Base-by-base conservation (phyloP, 805 yeast species). In the Candida maris region DNA sequence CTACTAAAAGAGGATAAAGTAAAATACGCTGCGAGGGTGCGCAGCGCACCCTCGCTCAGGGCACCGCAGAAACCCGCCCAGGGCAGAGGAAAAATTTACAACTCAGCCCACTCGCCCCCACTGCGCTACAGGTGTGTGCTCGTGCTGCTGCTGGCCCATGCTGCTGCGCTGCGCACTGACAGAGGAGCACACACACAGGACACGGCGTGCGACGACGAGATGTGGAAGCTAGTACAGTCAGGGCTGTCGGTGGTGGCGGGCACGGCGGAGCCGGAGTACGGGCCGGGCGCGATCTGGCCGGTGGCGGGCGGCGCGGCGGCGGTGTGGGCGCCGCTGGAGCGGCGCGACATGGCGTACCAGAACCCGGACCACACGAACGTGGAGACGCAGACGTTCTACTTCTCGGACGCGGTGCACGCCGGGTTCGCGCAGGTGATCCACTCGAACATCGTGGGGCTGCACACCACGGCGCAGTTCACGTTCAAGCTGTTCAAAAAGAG, bases 351-450 rank as follows among this genome's bases (percentile, higher is more conserved):
- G 54, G 59, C 68, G 36, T 93, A 95, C 91, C 61, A 67, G 39
- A 64, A 69, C 26, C 96, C 96, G 9, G 65, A 70, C 23, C 79
- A 73, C 53, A 87, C 97, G 34, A 88, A 88, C 59, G 98, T 93
- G 27, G 98, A 93, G 65, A 93, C 98, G 10, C 94, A 85, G 61
- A 83, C 94, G 20, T 93, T 89, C 57, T 93, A 93, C 64, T 86
- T 87, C 64, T 70, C 77, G 24, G 67, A 70, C 17, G 63, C 75
- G 12, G 85, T 85, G 3, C 70, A 79, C 57, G 68, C 75, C 34
- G 97, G 97, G 0, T 88, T 93, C 64, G 96, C 87, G 15, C 98
- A 93, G 66, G 76, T 93, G 45, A 91, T 93, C 53, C 96, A 91
- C 62, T 89, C 97, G 27, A 89, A 85, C 57, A 73, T 93, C 29